These are phyloP conservation scores for Neovahlkampfia damariscottae DNA, from an alignment of 78 protist genomes.

Conservation along the genomic window DNA sequence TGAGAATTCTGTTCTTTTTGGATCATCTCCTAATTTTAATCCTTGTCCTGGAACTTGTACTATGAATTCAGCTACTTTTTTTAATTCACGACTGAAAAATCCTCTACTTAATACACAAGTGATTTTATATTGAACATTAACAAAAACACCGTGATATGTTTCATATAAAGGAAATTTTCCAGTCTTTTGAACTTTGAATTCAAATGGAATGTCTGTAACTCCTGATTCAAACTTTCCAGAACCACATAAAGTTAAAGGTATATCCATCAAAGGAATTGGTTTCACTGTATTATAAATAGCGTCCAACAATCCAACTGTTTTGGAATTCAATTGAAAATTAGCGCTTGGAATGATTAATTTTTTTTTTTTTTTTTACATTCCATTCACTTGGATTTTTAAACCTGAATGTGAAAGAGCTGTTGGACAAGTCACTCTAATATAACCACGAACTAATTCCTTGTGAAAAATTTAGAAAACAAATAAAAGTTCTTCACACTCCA, in stretches of 20 bases:
- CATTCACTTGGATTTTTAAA: neutral
- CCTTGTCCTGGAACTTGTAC: slow-evolving; percentile 44
- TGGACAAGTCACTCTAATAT: neutral
- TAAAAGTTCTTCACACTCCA: neutral
- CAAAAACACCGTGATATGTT: slow-evolving; percentile 83
- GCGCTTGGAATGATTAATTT: neutral
- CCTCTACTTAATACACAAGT: slow-evolving; percentile 49
- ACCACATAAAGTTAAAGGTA: slow-evolving; percentile 20
- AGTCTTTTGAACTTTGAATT: slow-evolving; percentile 47
- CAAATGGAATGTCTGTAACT: slow-evolving; percentile 72
- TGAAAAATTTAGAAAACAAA: too few relatives aligned
- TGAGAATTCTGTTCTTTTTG: neutral
- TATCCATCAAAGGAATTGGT: slow-evolving; percentile 42
- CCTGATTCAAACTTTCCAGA: slow-evolving; percentile 56
- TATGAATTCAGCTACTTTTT: slow-evolving; percentile 36
- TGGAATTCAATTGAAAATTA: slow-evolving; percentile 1
- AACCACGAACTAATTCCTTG: neutral
- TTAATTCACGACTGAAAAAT: slow-evolving; percentile 40
- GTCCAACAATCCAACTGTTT: slow-evolving; percentile 38
- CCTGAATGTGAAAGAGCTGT: neutral
- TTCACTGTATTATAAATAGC: slow-evolving; percentile 59
- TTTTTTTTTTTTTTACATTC: neutral
- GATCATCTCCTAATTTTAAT: neutral
- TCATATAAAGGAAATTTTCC: slow-evolving; percentile 46
- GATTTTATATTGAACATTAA: slow-evolving; percentile 49